phyloP scores from a whole-genome alignment of 305 asterid species.

The Euphrasia arctica region DNA sequence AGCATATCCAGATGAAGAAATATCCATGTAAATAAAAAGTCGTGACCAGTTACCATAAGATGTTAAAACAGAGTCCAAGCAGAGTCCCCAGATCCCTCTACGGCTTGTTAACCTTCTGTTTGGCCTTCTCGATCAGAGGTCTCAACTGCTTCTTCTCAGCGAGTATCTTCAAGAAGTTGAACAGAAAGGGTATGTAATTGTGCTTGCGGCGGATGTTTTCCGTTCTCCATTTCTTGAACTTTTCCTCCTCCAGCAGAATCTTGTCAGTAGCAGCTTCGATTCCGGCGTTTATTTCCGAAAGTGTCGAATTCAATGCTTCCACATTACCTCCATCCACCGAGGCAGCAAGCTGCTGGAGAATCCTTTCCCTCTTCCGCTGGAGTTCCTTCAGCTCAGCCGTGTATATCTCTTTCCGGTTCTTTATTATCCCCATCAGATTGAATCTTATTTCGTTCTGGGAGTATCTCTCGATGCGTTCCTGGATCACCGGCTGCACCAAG shows the following conservation, averaged over 20 bases:
- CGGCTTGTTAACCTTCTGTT: conserved; percentile 69
- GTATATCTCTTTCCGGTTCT: conserved; percentile 81
- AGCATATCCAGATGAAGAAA: neutral
- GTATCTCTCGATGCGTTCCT: conserved; percentile 82
- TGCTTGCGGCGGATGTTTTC: conserved; percentile 88
- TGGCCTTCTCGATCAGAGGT: conserved; percentile 96
- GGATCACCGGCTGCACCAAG: conserved; percentile 82
- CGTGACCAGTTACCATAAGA: neutral
- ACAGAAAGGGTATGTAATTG: conserved; percentile 87
- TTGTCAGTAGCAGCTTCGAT: conserved; percentile 86
- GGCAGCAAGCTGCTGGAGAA: conserved; percentile 62
- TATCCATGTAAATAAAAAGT: neutral
- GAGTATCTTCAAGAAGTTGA: conserved; percentile 93
- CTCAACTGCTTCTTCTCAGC: conserved; percentile 99
- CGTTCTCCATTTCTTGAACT: conserved; percentile 93
- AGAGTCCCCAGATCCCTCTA: conserved; percentile 4
- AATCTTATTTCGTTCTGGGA: conserved; percentile 84
- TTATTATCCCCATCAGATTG: conserved; percentile 80
- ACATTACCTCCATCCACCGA: conserved; percentile 43
- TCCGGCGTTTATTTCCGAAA: conserved; percentile 65
- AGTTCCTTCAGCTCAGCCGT: conserved; percentile 91
- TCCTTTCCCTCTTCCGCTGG: conserved; percentile 78
- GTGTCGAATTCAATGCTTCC: conserved; percentile 58
- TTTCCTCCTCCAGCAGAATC: conserved; percentile 94
- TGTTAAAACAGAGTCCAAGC: neutral